These are phyloP conservation scores for Mycena capillaripes DNA, from an alignment of 768 basidiomycete genomes.

Conservation along the genomic window DNA sequence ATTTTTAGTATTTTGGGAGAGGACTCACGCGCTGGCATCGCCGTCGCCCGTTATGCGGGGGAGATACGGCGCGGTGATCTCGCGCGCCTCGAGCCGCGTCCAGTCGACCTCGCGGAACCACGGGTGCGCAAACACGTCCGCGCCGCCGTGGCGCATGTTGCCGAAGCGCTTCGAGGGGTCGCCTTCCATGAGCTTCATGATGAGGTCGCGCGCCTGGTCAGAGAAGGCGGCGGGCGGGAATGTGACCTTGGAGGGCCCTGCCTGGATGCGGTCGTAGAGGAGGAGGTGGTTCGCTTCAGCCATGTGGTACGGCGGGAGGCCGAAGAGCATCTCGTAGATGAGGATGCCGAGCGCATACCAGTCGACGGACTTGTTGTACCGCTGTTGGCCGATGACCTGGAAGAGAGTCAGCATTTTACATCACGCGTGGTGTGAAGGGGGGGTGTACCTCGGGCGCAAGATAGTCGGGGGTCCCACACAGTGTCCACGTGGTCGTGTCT, in stretches of 20 bases:
- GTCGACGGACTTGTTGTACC: constrained; percentile 97
- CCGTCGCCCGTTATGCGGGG: constrained; percentile 94
- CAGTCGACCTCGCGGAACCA: constrained; percentile 98
- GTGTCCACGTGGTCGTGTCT: constrained; percentile 90
- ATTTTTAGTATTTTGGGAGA: too few relatives aligned
- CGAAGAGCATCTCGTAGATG: constrained; percentile 98
- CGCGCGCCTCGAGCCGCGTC: constrained; percentile 81
- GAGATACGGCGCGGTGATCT: constrained; percentile 96
- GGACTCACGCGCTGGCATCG: constrained; percentile 84
- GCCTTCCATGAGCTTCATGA: constrained; percentile 89
- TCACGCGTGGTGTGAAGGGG: neutral
- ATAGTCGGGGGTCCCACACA: constrained; percentile 97
- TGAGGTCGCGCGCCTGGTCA: constrained; percentile 86
- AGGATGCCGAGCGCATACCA: constrained; percentile 99
- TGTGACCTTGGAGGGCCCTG: constrained; percentile 61
- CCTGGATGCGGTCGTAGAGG: constrained; percentile 92
- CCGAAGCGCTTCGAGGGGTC: constrained; percentile 93
- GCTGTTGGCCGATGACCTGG: constrained; percentile 82
- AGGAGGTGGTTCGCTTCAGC: constrained; percentile 86
- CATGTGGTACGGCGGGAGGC: constrained; percentile 95
- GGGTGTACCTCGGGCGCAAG: constrained; percentile 89
- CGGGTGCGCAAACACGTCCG: constrained; percentile 92
- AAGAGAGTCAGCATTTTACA: constrained; percentile 23
- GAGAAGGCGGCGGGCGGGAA: constrained; percentile 74
- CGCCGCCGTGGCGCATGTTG: constrained; percentile 88